These are phyloP conservation scores for Vanrija pseudolonga DNA, from an alignment of 1,284 basidiomycete genomes.

Conservation along the genomic window DNA sequence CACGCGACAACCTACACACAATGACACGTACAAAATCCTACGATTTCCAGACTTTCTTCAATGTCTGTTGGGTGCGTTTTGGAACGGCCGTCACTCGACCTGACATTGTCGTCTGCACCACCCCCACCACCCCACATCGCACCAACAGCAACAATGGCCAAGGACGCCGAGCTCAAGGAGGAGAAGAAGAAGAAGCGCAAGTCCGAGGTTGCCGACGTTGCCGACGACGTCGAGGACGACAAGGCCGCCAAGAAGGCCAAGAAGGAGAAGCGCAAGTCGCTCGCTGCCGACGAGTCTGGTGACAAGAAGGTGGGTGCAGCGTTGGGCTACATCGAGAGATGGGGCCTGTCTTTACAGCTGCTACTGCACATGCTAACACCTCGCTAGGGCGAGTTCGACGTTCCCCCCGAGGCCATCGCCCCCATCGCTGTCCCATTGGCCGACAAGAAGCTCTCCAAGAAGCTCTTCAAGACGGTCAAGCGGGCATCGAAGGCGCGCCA, in stretches of 20 bases:
- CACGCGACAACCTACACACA: no score
- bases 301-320: constrained; percentile 27
- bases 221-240: constrained; percentile 33
- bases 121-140: constrained; percentile 4
- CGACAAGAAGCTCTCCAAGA: constrained; percentile 85
- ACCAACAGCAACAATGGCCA: constrained; percentile 42
- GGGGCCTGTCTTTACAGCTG: background rate
- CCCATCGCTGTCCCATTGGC: constrained; percentile 87
- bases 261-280: constrained; percentile 51
- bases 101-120: background rate
- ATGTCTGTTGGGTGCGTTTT: background rate
- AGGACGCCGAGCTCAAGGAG: constrained; percentile 45
- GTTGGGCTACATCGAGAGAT: background rate
- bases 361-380: background rate
- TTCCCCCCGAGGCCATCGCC: constrained; percentile 75
- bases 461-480: constrained; percentile 87
- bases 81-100: constrained; percentile 2
- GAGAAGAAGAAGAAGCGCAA: constrained; percentile 52
- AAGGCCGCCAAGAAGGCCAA: constrained; percentile 49
- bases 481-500: constrained; percentile 88
- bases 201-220: constrained; percentile 43
- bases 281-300: constrained; percentile 40
- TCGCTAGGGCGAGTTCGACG: constrained; percentile 52
- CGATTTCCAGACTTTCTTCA: no score
- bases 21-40: no score